These are phyloP conservation scores for Aureobasidium pullulans DNA, from an alignment of 2,329 filamentous ascomycete species.

Conservation along the genomic window DNA sequence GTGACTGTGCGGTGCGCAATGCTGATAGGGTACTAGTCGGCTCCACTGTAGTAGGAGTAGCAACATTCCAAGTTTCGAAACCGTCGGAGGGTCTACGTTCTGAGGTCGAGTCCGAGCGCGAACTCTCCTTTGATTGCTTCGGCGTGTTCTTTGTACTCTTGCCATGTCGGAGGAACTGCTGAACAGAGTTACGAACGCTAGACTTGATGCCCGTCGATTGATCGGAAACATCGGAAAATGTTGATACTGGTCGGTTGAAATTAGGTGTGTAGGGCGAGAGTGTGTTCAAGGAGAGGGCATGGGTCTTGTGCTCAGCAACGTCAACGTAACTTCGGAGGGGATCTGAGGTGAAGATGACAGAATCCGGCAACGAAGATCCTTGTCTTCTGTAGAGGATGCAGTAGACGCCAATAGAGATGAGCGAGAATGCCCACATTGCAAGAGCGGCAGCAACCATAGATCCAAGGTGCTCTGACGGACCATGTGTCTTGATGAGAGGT, in stretches of 20 bases:
- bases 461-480: background rate
- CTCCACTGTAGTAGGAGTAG: slow-evolving; percentile 46
- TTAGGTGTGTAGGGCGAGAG: slow-evolving; percentile 10
- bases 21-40: slow-evolving; percentile 30
- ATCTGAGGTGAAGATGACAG: background rate
- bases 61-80: slow-evolving; percentile 66
- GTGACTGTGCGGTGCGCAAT: slow-evolving; percentile 29
- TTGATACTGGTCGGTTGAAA: slow-evolving; percentile 18
- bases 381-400: slow-evolving; percentile 21
- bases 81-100: slow-evolving; percentile 43
- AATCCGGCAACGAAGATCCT: slow-evolving; percentile 6
- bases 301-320: background rate
- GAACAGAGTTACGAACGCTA: slow-evolving; percentile 21
- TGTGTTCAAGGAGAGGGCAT: background rate
- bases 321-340: background rate
- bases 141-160: background rate
- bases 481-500: background rate
- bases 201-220: slow-evolving; percentile 19
- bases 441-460: slow-evolving; percentile 21
- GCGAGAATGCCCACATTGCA: slow-evolving; percentile 21
- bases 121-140: background rate
- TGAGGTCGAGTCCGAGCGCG: slow-evolving; percentile 25
- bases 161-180: slow-evolving; percentile 38
- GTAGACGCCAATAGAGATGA: slow-evolving; percentile 21
- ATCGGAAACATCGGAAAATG: slow-evolving; percentile 14